Conservation (phyloP, 352 stramenopile genomes). For the Pythium grandisporangium region DNA sequence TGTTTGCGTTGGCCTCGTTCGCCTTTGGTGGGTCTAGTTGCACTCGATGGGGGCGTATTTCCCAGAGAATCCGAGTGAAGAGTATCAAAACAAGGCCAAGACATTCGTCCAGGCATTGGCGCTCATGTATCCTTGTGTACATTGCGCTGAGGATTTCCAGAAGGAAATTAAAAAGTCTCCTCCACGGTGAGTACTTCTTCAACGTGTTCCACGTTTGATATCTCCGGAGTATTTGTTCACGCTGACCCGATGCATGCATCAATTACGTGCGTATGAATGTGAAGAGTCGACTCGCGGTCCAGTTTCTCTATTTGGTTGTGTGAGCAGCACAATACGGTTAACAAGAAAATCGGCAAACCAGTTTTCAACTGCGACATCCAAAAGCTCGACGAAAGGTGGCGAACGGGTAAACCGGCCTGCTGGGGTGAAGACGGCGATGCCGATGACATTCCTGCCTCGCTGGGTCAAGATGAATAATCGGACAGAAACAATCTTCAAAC, state of each 20-base stretch:
- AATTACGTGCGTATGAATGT: neutral
- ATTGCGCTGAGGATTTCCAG: slow-evolving; percentile 95
- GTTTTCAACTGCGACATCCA: slow-evolving; percentile 91
- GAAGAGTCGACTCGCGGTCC: slow-evolving; percentile 83
- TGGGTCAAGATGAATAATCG: slow-evolving; percentile 20
- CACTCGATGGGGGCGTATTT: slow-evolving; percentile 96
- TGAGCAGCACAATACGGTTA: slow-evolving; percentile 97
- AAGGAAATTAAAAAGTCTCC: slow-evolving; percentile 90
- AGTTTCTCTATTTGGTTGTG: slow-evolving; percentile 95
- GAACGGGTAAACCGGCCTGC: slow-evolving; percentile 81
- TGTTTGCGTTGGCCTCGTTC: too few relatives aligned
- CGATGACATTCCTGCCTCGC: slow-evolving; percentile 17
- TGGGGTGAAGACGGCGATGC: slow-evolving; percentile 57
- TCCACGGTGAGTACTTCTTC: slow-evolving; percentile 76
- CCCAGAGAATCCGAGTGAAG: slow-evolving; percentile 87
- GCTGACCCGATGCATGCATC: neutral
- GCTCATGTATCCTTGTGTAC: slow-evolving; percentile 88
- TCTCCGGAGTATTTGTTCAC: neutral
- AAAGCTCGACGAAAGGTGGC: slow-evolving; percentile 93
- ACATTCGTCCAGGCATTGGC: slow-evolving; percentile 90
- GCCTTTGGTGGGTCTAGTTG: slow-evolving; percentile 38
- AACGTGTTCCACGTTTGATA: neutral
- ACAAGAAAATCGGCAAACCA: slow-evolving; percentile 95
- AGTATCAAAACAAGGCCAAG: slow-evolving; percentile 86
- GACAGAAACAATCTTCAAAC: too few relatives aligned